Base-by-base conservation (phyloP, 2,329 filamentous ascomycete species). In the Cercospora beticola region DNA sequence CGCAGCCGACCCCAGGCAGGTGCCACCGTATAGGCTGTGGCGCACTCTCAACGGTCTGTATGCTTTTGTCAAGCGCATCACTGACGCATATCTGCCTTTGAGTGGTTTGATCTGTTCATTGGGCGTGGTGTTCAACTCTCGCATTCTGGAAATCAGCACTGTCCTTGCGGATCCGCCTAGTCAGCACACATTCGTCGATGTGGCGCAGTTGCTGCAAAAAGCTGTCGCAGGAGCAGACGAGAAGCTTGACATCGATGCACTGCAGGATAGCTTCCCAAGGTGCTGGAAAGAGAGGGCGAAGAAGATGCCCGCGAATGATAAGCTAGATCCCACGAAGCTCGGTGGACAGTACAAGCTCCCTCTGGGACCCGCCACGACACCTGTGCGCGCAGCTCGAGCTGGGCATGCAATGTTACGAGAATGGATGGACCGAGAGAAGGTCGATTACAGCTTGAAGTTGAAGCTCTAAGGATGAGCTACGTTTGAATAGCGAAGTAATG, bases 311-410 rank as follows among this genome's bases (percentile, higher is more conserved):
- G 57, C 67, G 56, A 49, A 56, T 5, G 79, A 81, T 49, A 79
- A 76, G 57, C 62, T 81, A n/a, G 74, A 73, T 30, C 74, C 76
- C 4, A 76, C 75, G 3, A 76, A 77, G 21, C 74, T 76, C 14
- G 68, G 61, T 23, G 79, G 79, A 0, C 79, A 78, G 0, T 84
- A 81, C 67, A 79, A 77, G 46, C 72, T 85, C 3, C 82, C 82
- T 0, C 69, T 84, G 0, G 75, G 75, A 1, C 72, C 74, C 10
- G 79, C 81, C 30, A 82, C 81, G 0, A 79, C 78, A 5, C 80
- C 83, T 0, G 73, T 83, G n/a, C 78, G 81, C 62, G 82, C 82
- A 0, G 82, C 83, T 1, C 73, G 82, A 0, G 82, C 83, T 43
- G 83, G 81, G 0, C 70, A 81, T 21, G 74, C 75, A 59, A 79